A percentile compares a stretch with the other conserved stretches of the same genome.
Conservation (phyloP, 805 yeast species). For the Candida sanyiensis region DNA sequence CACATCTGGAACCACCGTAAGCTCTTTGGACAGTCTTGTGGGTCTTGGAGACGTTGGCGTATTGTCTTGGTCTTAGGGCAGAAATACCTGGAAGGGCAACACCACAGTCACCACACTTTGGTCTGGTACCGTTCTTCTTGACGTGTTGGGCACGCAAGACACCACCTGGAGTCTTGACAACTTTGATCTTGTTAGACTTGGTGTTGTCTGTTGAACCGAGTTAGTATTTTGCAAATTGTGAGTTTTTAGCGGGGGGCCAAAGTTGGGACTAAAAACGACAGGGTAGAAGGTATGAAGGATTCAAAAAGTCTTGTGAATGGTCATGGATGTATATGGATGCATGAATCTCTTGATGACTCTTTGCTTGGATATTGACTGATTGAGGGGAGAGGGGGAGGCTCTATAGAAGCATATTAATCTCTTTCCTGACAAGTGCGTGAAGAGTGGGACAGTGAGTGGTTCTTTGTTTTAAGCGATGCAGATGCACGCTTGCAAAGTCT, state of each 20-base stretch:
- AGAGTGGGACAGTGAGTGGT: no score
- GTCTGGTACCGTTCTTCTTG: constrained; percentile 79
- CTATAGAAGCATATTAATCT: no score
- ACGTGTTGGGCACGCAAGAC: constrained; percentile 96
- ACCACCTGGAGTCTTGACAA: constrained; percentile 99
- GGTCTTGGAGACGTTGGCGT: constrained; percentile 91
- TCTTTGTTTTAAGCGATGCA: no score
- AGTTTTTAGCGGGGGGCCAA: neutral
- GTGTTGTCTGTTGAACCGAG: constrained; percentile 78
- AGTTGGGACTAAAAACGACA: no score
- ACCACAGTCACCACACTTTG: constrained; percentile 83
- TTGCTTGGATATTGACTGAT: no score
- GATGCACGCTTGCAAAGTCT: no score
- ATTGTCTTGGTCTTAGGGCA: constrained; percentile 96
- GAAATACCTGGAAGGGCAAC: constrained; percentile 79
- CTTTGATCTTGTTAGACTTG: constrained; percentile 98
- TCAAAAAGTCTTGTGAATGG: no score
- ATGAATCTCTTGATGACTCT: no score
- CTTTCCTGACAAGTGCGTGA: no score
- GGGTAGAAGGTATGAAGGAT: no score
- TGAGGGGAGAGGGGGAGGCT: no score
- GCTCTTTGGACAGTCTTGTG: constrained; percentile 98
- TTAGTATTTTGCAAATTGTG: constrained; percentile 20
- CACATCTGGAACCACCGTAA: constrained; percentile 99
- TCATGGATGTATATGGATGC: no score